Percentiles rank a stretch among this genome's conserved stretches.
phyloP scores from a whole-genome alignment of 139 green algal species.

The Limnomonas spitsbergensis region DNA sequence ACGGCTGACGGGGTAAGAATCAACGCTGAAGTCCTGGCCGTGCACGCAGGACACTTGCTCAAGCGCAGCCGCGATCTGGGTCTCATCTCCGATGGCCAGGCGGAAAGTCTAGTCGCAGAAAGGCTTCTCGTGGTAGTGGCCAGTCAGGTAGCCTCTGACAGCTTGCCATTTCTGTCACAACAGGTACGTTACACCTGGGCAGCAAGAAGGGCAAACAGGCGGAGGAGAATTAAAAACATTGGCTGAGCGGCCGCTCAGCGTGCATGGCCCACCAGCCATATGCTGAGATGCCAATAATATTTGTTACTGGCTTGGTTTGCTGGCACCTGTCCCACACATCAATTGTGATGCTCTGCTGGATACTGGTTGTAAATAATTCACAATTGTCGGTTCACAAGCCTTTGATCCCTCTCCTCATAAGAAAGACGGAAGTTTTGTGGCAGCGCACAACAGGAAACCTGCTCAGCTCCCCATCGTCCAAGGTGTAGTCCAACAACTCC shows the following conservation, averaged over 20 bases:
- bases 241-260: too few species aligned
- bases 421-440: neutral
- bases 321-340: too few species aligned
- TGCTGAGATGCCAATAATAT: too few species aligned
- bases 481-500: slow-evolving; percentile 4
- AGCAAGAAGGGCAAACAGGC: neutral
- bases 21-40: slow-evolving; percentile 52
- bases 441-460: neutral
- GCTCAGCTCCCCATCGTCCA: neutral
- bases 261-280: too few species aligned
- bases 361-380: too few species aligned
- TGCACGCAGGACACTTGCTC: slow-evolving; percentile 38
- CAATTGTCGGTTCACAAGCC: too few species aligned
- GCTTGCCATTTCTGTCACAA: slow-evolving; percentile 68
- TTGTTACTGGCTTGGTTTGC: too few species aligned
- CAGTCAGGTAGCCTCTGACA: slow-evolving; percentile 45
- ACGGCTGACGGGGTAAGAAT: slow-evolving; percentile 56
- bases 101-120: slow-evolving; percentile 55
- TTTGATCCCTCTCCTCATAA: too few species aligned
- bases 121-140: slow-evolving; percentile 30
- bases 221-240: too few species aligned
- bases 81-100: slow-evolving; percentile 42
- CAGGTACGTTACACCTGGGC: slow-evolving; percentile 65
- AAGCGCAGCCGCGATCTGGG: slow-evolving; percentile 52
- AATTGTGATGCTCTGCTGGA: too few species aligned